Evolutionary conservation across 1,284 basidiomycete species (phyloP), one percentile per base, ranked within the genome.

Genomic region (Schizophyllum amplum): DNA sequence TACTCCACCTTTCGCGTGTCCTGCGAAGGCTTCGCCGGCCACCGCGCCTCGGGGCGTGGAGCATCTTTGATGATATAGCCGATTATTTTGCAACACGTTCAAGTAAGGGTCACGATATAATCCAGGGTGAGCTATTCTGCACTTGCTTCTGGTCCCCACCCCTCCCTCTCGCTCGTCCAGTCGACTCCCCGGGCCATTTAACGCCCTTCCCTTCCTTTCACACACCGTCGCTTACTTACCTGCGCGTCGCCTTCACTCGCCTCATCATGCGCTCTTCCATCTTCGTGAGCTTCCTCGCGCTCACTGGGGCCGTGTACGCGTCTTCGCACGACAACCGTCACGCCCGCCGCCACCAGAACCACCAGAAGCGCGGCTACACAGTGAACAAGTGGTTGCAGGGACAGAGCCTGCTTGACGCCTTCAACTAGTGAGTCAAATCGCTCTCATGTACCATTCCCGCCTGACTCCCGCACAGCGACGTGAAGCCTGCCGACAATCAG

Each of bases 401-500:
- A 49, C 22, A 55, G 4, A 11, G 22, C 4, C 60, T 60, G 51
- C 53, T 62, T 50, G 59, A 60, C 53, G 60, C 57, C 56, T 63
- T 64, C 60, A 56, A 59, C 49, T 64, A 62, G 60, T 63, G 24
- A 33, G 58, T 24, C 22, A 24, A 4, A n/a, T n/a, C 24, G 4
- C 20, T 13, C 23, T 20, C 4, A 21, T 5, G 3, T 6, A 21
- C 27, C 11, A 1, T n/a, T 1, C 23, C 15, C 11, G 51, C 7
- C 52, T 55, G 7, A 58, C 15, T 1, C 22, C 24, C 20, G 21
- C 42, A 47, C 33, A 78, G 77, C 62, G 72, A 61, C 71, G 67
- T 68, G 24, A 72, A 67, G 53, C 61, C 71, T 4, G 83, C 85
- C 63, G 81, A 84, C 1, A 87, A 83, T 11, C 76, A 80, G 63